These are phyloP conservation scores for Coemansia sp. DNA, from an alignment of 371 early-diverging fungal species.

Conservation along the genomic window DNA sequence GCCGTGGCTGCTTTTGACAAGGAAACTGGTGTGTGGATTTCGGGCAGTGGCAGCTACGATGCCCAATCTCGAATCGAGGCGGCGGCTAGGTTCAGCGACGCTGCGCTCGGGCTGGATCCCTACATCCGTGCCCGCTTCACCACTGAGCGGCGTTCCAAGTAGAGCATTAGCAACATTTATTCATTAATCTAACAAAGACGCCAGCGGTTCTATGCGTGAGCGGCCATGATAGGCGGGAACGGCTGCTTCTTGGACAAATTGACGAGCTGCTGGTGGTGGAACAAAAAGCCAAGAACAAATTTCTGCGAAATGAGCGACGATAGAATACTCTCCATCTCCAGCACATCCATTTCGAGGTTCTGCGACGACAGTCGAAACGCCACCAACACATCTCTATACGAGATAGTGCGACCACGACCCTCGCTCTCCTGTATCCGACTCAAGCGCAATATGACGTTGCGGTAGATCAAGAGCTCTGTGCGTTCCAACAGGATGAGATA, in stretches of 20 bases:
- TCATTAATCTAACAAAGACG: too few species aligned
- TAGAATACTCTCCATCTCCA: conserved; percentile 43
- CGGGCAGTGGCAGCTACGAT: too few species aligned
- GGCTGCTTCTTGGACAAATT: conserved; percentile 32
- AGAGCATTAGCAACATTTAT: too few species aligned
- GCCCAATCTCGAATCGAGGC: too few species aligned
- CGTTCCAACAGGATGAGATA: conserved; percentile 41
- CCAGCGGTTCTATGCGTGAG: too few species aligned
- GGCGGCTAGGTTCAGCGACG: too few species aligned
- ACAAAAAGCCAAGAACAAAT: conserved; percentile 35
- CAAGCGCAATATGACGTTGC: conserved; percentile 23
- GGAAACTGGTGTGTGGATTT: too few species aligned
- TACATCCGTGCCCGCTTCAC: too few species aligned
- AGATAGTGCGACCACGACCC: conserved; percentile 5
- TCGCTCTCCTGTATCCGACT: background rate
- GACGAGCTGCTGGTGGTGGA: conserved; percentile 42
- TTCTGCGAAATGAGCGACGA: conserved; percentile 43
- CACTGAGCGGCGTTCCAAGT: too few species aligned
- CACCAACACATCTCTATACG: conserved; percentile 27
- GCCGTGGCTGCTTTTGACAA: too few species aligned
- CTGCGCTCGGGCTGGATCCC: too few species aligned
- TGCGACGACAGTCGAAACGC: conserved; percentile 34
- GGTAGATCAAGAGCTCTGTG: conserved; percentile 37
- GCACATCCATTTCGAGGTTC: conserved; percentile 27
- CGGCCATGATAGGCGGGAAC: too few species aligned